phyloP scores from a whole-genome alignment of 2,329 filamentous ascomycete species.

The Neospermospora avenae region DNA sequence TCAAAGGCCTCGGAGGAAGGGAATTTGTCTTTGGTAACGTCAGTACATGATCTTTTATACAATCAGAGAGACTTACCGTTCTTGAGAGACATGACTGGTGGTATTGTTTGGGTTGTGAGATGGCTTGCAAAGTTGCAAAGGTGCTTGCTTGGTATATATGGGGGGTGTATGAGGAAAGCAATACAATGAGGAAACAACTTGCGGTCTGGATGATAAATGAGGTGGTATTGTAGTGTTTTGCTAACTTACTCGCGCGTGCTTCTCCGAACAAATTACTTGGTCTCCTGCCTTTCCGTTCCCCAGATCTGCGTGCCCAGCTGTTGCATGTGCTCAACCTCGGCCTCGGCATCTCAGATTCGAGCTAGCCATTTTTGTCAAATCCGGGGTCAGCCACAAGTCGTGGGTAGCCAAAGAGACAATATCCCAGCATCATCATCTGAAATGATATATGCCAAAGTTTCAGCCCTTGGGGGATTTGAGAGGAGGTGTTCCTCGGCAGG shows the following conservation, averaged over 20 bases:
- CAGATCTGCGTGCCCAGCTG: background rate
- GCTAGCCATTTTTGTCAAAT: slow-evolving; percentile 1
- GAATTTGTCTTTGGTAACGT: slow-evolving; percentile 62
- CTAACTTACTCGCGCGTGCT: slow-evolving; percentile 1
- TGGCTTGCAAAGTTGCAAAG: background rate
- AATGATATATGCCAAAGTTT: background rate
- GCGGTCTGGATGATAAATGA: background rate
- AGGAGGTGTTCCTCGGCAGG: background rate
- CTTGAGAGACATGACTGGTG: slow-evolving; percentile 62
- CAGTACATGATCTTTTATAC: background rate
- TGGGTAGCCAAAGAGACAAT: background rate
- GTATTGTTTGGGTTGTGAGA: background rate
- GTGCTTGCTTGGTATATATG: too few relatives aligned
- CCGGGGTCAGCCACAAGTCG: background rate
- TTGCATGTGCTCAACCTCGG: too few relatives aligned
- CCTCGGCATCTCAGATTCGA: background rate
- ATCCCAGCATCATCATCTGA: background rate
- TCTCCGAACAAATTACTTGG: background rate
- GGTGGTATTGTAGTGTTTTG: background rate
- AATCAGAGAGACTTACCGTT: slow-evolving; percentile 51
- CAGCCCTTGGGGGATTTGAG: background rate
- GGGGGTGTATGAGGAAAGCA: background rate
- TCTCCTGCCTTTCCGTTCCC: background rate
- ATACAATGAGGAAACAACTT: background rate
- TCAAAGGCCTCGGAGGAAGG: slow-evolving; percentile 92